Evolutionary conservation across 768 basidiomycete genomes (phyloP).

Genomic region (Mycena pura): DNA sequence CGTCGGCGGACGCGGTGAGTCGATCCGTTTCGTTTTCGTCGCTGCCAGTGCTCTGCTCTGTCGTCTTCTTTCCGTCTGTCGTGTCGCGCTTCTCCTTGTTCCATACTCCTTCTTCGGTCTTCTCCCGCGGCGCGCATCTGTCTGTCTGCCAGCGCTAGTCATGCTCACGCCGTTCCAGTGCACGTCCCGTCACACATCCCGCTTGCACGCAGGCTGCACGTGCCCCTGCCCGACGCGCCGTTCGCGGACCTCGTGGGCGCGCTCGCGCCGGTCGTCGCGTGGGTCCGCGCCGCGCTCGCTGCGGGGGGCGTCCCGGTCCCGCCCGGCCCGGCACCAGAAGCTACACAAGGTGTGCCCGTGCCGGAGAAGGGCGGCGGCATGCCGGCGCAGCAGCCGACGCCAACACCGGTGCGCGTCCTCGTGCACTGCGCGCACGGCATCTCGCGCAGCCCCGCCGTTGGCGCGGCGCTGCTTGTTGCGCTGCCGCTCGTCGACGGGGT

Average conservation of each 20-base stretch:
- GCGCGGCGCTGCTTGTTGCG: slow-evolving; percentile 56
- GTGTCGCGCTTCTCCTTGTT: too few relatives aligned
- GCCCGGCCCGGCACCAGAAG: neutral
- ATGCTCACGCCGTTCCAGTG: slow-evolving; percentile 30
- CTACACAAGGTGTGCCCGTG: neutral
- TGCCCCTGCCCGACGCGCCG: slow-evolving; percentile 54
- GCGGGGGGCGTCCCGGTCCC: slow-evolving; percentile 44
- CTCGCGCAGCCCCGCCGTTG: slow-evolving; percentile 55
- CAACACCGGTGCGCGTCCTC: slow-evolving; percentile 48
- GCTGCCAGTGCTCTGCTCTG: too few relatives aligned
- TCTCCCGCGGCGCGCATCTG: neutral
- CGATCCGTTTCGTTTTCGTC: too few relatives aligned
- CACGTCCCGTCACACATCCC: slow-evolving; percentile 36
- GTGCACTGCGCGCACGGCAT: slow-evolving; percentile 62
- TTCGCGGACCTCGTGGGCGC: slow-evolving; percentile 57
- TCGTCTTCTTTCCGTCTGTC: too few relatives aligned
- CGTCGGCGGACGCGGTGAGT: slow-evolving; percentile 44
- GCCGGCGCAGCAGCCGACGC: neutral
- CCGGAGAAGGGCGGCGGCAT: neutral
- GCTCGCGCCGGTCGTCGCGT: slow-evolving; percentile 34
- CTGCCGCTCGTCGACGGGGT: slow-evolving; percentile 30
- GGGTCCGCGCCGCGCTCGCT: slow-evolving; percentile 45
- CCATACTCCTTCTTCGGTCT: too few relatives aligned
- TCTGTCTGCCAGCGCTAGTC: too few relatives aligned
- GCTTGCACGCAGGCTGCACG: slow-evolving; percentile 37